These are phyloP conservation scores for Heterobasidion parviporum DNA, from an alignment of 1,284 basidiomycete genomes.

Conservation along the genomic window DNA sequence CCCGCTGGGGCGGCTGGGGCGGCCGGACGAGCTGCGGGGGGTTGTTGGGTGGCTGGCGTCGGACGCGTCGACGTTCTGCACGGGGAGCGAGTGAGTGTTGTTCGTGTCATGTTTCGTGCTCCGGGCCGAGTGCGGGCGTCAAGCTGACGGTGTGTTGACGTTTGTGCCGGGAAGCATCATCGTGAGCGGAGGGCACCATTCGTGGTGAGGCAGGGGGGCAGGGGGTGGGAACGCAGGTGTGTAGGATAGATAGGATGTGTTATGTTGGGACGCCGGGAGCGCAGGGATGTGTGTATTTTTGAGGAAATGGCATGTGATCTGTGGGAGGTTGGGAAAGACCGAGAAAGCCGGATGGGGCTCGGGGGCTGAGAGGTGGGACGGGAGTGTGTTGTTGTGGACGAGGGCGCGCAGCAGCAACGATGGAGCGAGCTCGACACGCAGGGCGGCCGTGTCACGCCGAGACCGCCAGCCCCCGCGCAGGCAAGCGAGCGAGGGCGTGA, in stretches of 20 bases:
- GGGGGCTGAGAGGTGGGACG: too few relatives aligned
- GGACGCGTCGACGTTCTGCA: slow-evolving; percentile 70
- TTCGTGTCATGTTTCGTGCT: not conserved
- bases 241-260: not conserved
- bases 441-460: not conserved
- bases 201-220: slow-evolving; percentile 32
- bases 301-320: not conserved
- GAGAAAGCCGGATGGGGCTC: too few relatives aligned
- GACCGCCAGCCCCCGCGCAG: not conserved
- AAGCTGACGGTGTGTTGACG: not conserved
- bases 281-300: not conserved
- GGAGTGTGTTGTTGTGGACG: too few relatives aligned
- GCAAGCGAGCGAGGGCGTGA: not conserved
- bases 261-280: not conserved
- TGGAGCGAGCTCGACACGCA: too few relatives aligned
- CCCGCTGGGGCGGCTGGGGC: slow-evolving; percentile 68
- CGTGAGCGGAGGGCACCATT: slow-evolving; percentile 63
- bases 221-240: not conserved
- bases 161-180: slow-evolving; percentile 39
- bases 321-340: too few relatives aligned
- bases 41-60: slow-evolving; percentile 75
- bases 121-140: not conserved
- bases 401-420: too few relatives aligned
- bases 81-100: slow-evolving; percentile 60
- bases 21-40: slow-evolving; percentile 73